A percentile compares a stretch with the other conserved stretches of the same genome.
Evolutionary conservation across 257 asterid species (phyloP).

Genomic region (Solanum okadae): DNA sequence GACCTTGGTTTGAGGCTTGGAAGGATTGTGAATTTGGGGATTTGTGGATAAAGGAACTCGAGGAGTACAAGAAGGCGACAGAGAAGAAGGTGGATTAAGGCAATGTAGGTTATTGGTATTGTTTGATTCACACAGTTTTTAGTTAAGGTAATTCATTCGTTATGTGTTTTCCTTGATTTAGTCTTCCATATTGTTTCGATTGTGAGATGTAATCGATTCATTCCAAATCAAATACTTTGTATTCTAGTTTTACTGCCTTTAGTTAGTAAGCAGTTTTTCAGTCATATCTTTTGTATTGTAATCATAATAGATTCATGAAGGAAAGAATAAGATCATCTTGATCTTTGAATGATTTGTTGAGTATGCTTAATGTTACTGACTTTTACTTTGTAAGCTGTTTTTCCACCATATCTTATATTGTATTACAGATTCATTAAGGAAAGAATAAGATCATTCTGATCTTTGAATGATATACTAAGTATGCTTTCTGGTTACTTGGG

Average conservation of each 20-base stretch:
- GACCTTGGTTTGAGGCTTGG: conserved; percentile 96
- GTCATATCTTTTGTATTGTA: not conserved
- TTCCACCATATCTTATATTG: not conserved
- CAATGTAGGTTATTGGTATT: not conserved
- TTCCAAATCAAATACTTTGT: not conserved
- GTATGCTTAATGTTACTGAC: not conserved
- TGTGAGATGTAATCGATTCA: not conserved
- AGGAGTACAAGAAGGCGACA: conserved; percentile 34
- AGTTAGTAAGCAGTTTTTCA: not conserved
- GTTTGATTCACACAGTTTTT: not conserved
- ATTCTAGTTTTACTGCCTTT: not conserved
- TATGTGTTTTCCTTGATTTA: not conserved
- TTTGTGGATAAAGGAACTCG: conserved; percentile 73
- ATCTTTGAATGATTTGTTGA: not conserved
- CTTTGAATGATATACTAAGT: not conserved
- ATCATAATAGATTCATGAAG: not conserved
- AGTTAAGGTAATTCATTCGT: not conserved
- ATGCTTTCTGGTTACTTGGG: not conserved
- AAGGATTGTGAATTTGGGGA: conserved; percentile 84
- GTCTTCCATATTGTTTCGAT: not conserved
- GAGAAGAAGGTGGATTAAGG: conserved; percentile 23
- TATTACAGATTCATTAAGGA: not conserved
- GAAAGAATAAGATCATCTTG: not conserved
- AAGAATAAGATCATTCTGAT: not conserved
- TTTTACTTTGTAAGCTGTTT: not conserved